A percentile compares a stretch with the other conserved stretches of the same genome.
Evolutionary conservation across 78 protist species (phyloP).

Genomic region (Speleostelium caveatum): DNA sequence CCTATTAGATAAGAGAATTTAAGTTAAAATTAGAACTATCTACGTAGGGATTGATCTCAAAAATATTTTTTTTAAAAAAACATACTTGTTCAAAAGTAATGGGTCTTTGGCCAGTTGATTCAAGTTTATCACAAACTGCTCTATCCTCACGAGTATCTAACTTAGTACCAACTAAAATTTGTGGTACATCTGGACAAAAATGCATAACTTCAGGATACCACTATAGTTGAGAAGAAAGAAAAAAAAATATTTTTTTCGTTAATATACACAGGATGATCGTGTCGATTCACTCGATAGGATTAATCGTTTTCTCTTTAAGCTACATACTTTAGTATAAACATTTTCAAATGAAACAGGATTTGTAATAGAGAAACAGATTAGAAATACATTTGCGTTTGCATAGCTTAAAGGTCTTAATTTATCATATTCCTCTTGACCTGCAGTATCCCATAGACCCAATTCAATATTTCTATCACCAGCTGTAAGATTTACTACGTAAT

Average conservation of each 20-base stretch:
- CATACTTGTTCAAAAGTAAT: constrained; percentile 75
- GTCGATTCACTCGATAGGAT: neutral
- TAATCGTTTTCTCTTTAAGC: neutral
- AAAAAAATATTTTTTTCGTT: neutral
- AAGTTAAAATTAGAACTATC: too few species aligned
- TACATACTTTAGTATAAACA: constrained; percentile 82
- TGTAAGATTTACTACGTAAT: constrained; percentile 92
- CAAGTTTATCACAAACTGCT: constrained; percentile 73
- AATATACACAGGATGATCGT: neutral
- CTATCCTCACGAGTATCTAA: constrained; percentile 89
- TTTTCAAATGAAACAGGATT: constrained; percentile 91
- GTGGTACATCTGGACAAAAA: constrained; percentile 91
- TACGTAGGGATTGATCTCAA: neutral
- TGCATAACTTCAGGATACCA: constrained; percentile 95
- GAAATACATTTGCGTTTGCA: constrained; percentile 92
- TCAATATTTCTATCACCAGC: constrained; percentile 95
- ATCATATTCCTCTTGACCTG: constrained; percentile 96
- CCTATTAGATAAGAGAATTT: constrained; percentile 3
- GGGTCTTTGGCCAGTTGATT: constrained; percentile 56
- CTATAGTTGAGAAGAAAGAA: constrained; percentile 12
- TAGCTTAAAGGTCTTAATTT: constrained; percentile 93
- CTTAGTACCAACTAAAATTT: constrained; percentile 95
- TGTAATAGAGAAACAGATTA: constrained; percentile 92
- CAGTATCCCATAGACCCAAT: constrained; percentile 96
- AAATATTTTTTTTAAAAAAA: neutral